These are phyloP conservation scores for Eucommia ulmoides DNA, from an alignment of 257 asterid species.

Conservation along the genomic window DNA sequence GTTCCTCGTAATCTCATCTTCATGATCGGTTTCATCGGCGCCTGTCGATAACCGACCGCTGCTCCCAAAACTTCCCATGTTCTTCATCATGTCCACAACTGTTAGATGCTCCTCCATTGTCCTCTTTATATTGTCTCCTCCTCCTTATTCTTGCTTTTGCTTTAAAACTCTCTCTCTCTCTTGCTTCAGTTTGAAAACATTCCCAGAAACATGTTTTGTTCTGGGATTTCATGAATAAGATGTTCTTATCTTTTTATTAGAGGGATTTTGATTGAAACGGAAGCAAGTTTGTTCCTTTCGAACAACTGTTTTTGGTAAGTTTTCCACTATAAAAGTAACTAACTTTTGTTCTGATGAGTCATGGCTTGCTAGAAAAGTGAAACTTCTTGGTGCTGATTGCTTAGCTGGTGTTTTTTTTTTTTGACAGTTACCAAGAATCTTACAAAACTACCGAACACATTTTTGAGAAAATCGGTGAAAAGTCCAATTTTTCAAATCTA, in stretches of 20 bases:
- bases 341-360: constrained; percentile 23
- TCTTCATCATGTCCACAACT: constrained; percentile 21
- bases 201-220: too few relatives aligned
- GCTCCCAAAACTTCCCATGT: constrained; percentile 39
- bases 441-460: too few relatives aligned
- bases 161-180: not conserved
- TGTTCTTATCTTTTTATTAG: too few relatives aligned
- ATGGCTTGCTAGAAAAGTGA: too few relatives aligned
- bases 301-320: not conserved
- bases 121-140: too few relatives aligned
- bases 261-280: not conserved
- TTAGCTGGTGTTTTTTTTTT: too few relatives aligned
- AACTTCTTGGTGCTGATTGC: too few relatives aligned
- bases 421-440: too few relatives aligned
- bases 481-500: too few relatives aligned
- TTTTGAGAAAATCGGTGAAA: too few relatives aligned
- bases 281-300: not conserved
- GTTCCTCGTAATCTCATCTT: constrained; percentile 45
- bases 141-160: not conserved
- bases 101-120: not conserved
- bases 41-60: constrained; percentile 47
- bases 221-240: too few relatives aligned
- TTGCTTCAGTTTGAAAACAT: not conserved
- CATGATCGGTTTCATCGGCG: constrained; percentile 32
- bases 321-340: not conserved